Evolutionary conservation across 148 eudicot species (phyloP).

Genomic region (Fagopyrum homotropicum): DNA sequence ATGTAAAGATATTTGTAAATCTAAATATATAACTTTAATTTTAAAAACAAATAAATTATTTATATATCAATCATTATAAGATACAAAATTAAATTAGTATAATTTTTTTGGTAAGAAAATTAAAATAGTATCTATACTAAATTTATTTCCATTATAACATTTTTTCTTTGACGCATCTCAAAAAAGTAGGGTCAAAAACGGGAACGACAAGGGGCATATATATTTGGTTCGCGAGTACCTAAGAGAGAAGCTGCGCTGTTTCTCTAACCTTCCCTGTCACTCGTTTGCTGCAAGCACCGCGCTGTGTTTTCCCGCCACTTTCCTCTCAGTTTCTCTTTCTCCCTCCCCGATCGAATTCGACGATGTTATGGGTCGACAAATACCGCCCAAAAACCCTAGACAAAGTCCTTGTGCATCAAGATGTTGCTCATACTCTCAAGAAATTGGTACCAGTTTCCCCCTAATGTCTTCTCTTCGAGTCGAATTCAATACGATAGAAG

Average conservation of each 20-base stretch:
- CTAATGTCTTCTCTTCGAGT: neutral
- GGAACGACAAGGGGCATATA: neutral
- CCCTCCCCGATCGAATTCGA: conserved; percentile 8
- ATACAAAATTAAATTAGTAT: too few relatives aligned
- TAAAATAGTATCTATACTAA: too few relatives aligned
- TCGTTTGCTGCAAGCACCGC: neutral
- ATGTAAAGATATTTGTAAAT: too few relatives aligned
- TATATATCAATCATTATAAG: too few relatives aligned
- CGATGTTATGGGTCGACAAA: conserved; percentile 97
- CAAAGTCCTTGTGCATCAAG: conserved; percentile 70
- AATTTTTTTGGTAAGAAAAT: too few relatives aligned
- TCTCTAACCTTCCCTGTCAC: neutral
- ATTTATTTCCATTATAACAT: too few relatives aligned
- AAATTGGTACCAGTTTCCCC: conserved; percentile 47
- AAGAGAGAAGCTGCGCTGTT: neutral
- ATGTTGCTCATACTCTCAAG: conserved; percentile 77
- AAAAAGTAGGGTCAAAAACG: neutral
- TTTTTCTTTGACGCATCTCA: neutral
- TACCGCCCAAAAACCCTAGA: conserved; percentile 96
- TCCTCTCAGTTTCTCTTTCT: conserved; percentile 3
- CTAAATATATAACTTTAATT: too few relatives aligned
- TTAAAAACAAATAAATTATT: too few relatives aligned
- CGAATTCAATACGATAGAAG: neutral
- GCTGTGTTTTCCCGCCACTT: conserved; percentile 8
- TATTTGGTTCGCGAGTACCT: neutral